phyloP scores from a whole-genome alignment of 1,284 basidiomycete genomes.

The Amylostereum areolatum region DNA sequence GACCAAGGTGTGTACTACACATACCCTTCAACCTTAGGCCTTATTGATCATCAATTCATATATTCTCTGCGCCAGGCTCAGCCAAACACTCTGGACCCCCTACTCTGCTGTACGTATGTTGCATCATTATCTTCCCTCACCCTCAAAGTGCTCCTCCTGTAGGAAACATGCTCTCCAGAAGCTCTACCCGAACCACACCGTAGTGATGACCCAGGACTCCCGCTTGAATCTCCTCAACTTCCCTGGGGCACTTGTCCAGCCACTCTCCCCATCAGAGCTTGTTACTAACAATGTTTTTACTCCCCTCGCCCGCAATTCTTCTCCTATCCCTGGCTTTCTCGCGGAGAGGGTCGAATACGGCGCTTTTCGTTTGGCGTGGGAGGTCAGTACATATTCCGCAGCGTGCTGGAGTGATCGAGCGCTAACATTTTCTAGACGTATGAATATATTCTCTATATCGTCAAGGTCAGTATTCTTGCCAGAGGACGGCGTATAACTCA shows the following conservation, averaged over 20 bases:
- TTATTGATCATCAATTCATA: no score
- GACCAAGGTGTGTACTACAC: constrained; percentile 38
- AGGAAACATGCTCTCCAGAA: constrained; percentile 50
- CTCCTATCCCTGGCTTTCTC: constrained; percentile 44
- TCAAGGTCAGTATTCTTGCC: constrained; percentile 26
- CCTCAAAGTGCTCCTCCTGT: constrained; percentile 6
- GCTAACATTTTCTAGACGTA: constrained; percentile 26
- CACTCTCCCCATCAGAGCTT: constrained; percentile 42
- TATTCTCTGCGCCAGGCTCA: constrained; percentile 2
- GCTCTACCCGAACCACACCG: constrained; percentile 55
- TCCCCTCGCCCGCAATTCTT: constrained; percentile 38
- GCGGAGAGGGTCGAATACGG: constrained; percentile 47
- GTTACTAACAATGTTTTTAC: constrained; percentile 44
- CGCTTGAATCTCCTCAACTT: constrained; percentile 42
- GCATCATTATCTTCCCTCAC: not conserved
- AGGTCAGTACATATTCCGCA: constrained; percentile 32
- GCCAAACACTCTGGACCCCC: constrained; percentile 6
- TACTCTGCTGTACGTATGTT: constrained; percentile 4
- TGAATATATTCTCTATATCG: constrained; percentile 42
- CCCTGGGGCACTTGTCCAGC: constrained; percentile 41
- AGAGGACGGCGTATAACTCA: not conserved
- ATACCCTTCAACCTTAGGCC: no score
- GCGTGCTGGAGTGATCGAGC: not conserved
- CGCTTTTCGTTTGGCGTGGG: constrained; percentile 52
- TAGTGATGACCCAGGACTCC: constrained; percentile 47